Conservation (phyloP, 2,329 filamentous ascomycete species). For the Paraphaeosphaeria minitans region DNA sequence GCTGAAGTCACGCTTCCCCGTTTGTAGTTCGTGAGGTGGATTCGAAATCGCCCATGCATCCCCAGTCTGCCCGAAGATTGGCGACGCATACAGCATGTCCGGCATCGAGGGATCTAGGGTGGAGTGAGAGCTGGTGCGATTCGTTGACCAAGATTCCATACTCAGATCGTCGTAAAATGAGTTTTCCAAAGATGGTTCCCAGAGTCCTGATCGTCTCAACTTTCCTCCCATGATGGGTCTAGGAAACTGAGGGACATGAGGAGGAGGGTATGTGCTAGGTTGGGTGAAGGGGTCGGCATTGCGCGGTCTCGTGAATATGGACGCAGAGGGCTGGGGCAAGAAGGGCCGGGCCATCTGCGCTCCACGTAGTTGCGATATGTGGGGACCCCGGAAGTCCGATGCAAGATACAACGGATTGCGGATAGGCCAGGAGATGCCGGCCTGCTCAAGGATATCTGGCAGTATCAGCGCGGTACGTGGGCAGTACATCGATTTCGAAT, state of each 20-base stretch:
- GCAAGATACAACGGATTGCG: constrained; percentile 37
- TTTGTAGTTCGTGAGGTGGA: constrained; percentile 9
- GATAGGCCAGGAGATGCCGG: constrained; percentile 79
- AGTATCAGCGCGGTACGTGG: constrained; percentile 17
- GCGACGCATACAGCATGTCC: constrained; percentile 21
- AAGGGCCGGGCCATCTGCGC: constrained; percentile 19
- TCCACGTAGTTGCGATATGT: background rate
- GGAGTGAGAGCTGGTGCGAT: constrained; percentile 18
- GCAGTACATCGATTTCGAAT: background rate
- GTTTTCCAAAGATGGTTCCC: constrained; percentile 22
- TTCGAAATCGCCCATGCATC: constrained; percentile 18
- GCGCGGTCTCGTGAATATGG: constrained; percentile 14
- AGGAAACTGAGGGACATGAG: constrained; percentile 22
- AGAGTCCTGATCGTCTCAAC: constrained; percentile 13
- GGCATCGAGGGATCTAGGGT: constrained; percentile 24
- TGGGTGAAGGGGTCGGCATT: constrained; percentile 25
- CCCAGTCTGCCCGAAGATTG: constrained; percentile 8
- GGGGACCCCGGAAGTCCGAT: constrained; percentile 4
- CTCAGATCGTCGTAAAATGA: constrained; percentile 25
- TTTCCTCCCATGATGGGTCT: constrained; percentile 16
- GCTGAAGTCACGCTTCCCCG: constrained; percentile 8
- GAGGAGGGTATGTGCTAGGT: constrained; percentile 23
- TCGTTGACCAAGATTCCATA: constrained; percentile 28
- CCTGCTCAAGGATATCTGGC: constrained; percentile 72
- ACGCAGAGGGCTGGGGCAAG: constrained; percentile 14